Base-by-base conservation (phyloP, 2,329 filamentous ascomycete genomes). In the Monascus ruber region DNA sequence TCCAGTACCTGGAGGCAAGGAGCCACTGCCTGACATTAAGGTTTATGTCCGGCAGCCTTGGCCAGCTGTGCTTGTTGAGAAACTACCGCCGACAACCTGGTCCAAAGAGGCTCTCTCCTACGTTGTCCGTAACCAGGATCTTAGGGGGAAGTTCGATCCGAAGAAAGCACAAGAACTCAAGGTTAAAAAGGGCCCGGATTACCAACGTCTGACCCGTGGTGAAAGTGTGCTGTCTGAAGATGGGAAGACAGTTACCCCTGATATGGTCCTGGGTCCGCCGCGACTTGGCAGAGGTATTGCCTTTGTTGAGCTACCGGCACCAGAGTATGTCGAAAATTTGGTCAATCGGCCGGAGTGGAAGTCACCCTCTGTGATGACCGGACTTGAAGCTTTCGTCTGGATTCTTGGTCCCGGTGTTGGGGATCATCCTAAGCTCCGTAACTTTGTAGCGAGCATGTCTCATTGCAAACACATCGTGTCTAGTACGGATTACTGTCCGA, bases 121-220 rank as follows among this genome's bases (percentile, higher is more conserved):
- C 60, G 81, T 98, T 42, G 73, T 94, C 55, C 84, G 85, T 49
- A 78, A 77, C 39, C 77, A 86, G 45, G 70, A 79, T 31, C 73
- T 82, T 39, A 77, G 91, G 39, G 91, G 91, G 38, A 89, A 82
- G 52, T 95, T 98, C 54, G 71, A 85, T 43, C 65, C 76, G 0
- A 57, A 72, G 35, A 76, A 70, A 41, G 89, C 87, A 0, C 70
- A 66, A 44, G 69, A 66, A 26, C 64, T 87, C 2, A 81, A 81
- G 1, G 74, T 96, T 1, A 63, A 65, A 17, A 72, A 68, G 38
- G 79, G 76, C 1, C 57, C 48, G 0, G 66, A 80, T 36, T 93
- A 73, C 59, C 69, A 69, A 29, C 51, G 59, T 8, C 69, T 98
- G 33, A 70, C 80, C 0, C 57, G 53, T 1, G 86, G 87, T 2